Conservation (phyloP, 208 protist species). For the Wallacemonas rigidus region DNA sequence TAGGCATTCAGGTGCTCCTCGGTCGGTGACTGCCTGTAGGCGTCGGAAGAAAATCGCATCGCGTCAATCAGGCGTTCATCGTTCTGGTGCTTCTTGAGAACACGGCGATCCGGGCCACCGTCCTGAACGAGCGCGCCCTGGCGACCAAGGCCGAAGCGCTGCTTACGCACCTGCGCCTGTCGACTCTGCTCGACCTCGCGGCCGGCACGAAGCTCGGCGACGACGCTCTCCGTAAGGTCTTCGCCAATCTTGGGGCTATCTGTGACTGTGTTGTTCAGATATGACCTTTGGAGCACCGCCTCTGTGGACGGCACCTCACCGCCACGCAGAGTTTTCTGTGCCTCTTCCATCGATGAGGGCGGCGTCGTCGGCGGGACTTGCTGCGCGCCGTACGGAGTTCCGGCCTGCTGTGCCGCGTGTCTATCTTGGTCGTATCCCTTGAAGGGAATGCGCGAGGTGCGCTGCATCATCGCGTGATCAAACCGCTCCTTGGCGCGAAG, state of each 20-base stretch:
- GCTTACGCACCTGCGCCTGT: slow-evolving; percentile 49
- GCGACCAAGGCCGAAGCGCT: slow-evolving; percentile 86
- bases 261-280: slow-evolving; percentile 68
- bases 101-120: slow-evolving; percentile 77
- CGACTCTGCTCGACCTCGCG: slow-evolving; percentile 21
- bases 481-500: slow-evolving; percentile 82
- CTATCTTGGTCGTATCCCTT: slow-evolving; percentile 89
- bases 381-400: slow-evolving; percentile 68
- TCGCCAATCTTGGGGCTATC: slow-evolving; percentile 74
- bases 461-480: slow-evolving; percentile 82
- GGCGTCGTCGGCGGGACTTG: slow-evolving; percentile 58
- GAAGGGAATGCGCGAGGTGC: slow-evolving; percentile 61
- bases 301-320: slow-evolving; percentile 33
- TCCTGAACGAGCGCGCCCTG: slow-evolving; percentile 88
- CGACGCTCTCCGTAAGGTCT: slow-evolving; percentile 63
- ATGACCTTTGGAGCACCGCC: slow-evolving; percentile 42
- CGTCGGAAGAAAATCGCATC: slow-evolving; percentile 54
- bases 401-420: slow-evolving; percentile 67
- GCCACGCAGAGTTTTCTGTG: slow-evolving; percentile 56
- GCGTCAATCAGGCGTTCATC: slow-evolving; percentile 88
- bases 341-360: slow-evolving; percentile 76
- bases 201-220: slow-evolving; percentile 35
- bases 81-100: slow-evolving; percentile 71
- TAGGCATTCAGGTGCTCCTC: slow-evolving; percentile 87
- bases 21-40: slow-evolving; percentile 63